Evolutionary conservation across 108 stramenopile species (phyloP).

Genomic region (Epithemia pelagica): DNA sequence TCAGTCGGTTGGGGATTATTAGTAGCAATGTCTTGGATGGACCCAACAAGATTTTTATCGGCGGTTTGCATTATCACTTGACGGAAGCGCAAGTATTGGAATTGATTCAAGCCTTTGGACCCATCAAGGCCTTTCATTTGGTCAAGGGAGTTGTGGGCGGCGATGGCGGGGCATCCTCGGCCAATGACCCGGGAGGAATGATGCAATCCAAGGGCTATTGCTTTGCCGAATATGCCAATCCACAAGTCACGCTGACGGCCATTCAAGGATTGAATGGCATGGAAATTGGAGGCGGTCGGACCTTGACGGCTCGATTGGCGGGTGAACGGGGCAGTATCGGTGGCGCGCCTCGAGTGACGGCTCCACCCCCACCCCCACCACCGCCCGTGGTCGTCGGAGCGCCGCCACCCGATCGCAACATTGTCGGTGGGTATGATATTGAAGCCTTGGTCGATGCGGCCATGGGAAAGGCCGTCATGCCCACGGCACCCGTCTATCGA

Average conservation of each 20-base stretch:
- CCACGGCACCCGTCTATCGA: slow-evolving; percentile 35
- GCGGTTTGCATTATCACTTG: slow-evolving; percentile 95
- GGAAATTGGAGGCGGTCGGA: slow-evolving; percentile 91
- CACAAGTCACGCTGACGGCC: slow-evolving; percentile 70
- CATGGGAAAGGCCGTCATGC: slow-evolving; percentile 48
- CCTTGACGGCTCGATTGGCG: slow-evolving; percentile 82
- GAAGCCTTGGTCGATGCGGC: slow-evolving; percentile 77
- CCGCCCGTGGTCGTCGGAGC: slow-evolving; percentile 7
- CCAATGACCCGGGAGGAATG: slow-evolving; percentile 16
- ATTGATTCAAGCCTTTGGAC: slow-evolving; percentile 89
- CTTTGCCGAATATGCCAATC: slow-evolving; percentile 93
- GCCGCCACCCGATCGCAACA: slow-evolving; percentile 23
- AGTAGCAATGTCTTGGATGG: slow-evolving; percentile 86
- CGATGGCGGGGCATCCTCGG: not conserved
- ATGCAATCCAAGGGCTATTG: slow-evolving; percentile 83
- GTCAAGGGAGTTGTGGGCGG: slow-evolving; percentile 75
- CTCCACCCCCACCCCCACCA: not conserved
- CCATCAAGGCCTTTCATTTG: slow-evolving; percentile 90
- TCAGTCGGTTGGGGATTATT: slow-evolving; percentile 81
- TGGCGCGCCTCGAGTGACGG: not conserved
- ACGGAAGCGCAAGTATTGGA: slow-evolving; percentile 89
- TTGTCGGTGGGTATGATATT: slow-evolving; percentile 69
- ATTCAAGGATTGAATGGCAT: slow-evolving; percentile 94
- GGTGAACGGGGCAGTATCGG: slow-evolving; percentile 22
- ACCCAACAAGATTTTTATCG: slow-evolving; percentile 98